A percentile compares a stretch with the other conserved stretches of the same genome.
phyloP scores from a whole-genome alignment of 192 early-diverging fungal genomes.

The Umbelopsis sp. region DNA sequence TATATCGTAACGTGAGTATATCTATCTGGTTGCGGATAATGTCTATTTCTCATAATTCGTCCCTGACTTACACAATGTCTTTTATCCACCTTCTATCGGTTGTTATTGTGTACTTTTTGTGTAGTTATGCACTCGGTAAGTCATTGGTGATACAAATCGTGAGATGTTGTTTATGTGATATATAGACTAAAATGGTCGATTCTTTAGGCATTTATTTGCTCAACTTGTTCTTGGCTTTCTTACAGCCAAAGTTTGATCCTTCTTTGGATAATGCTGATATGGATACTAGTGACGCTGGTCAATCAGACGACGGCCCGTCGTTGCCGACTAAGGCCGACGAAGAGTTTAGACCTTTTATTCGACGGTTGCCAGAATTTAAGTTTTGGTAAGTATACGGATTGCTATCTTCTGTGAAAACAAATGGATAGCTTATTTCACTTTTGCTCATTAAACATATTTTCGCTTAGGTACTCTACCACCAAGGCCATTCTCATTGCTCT shows the following conservation, averaged over 20 bases:
- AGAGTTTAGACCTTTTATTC: slow-evolving; percentile 96
- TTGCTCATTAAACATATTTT: no score
- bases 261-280: slow-evolving; percentile 59
- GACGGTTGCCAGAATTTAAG: slow-evolving; percentile 97
- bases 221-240: slow-evolving; percentile 92
- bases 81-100: background rate
- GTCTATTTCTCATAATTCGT: background rate
- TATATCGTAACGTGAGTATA: slow-evolving; percentile 90
- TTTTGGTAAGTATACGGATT: slow-evolving; percentile 74
- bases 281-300: slow-evolving; percentile 62
- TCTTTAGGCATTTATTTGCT: slow-evolving; percentile 91
- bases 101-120: slow-evolving; percentile 1
- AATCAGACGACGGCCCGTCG: slow-evolving; percentile 59
- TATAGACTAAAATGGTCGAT: no score
- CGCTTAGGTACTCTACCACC: slow-evolving; percentile 75
- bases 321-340: slow-evolving; percentile 88
- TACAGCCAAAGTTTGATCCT: slow-evolving; percentile 97
- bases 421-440: no score
- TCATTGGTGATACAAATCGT: background rate
- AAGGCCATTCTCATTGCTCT: slow-evolving; percentile 81
- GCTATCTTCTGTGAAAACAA: background rate
- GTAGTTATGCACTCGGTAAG: slow-evolving; percentile 43
- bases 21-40: background rate
- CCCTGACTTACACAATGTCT: background rate
- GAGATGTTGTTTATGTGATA: no score